Percentiles rank a stretch among this genome's conserved stretches.
phyloP scores from a whole-genome alignment of 345 rosid genomes.

The Xanthoceras sorbifolium region DNA sequence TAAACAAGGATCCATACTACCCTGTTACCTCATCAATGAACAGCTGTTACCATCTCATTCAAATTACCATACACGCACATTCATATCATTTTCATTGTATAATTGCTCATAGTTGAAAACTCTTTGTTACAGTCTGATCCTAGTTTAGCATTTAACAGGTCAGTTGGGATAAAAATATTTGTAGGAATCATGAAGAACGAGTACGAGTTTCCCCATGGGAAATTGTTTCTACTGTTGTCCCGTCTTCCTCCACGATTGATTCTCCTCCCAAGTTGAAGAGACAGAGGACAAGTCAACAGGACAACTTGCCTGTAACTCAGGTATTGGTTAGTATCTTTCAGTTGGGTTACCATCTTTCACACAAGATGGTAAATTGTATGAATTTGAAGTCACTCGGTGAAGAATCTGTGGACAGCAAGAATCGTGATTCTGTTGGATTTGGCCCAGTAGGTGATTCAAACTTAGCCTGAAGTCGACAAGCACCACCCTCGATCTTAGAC shows the following conservation, averaged over 20 bases:
- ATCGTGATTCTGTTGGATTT: not conserved
- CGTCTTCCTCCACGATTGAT: not conserved
- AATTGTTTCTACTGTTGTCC: constrained; percentile 57
- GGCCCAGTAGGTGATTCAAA: too few species aligned
- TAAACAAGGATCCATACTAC: too few species aligned
- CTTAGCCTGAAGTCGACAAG: too few species aligned
- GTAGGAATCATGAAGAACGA: not conserved
- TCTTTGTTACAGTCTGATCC: too few species aligned
- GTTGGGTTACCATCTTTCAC: constrained; percentile 12
- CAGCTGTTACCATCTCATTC: too few species aligned
- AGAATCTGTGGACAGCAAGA: not conserved
- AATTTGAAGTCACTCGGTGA: not conserved
- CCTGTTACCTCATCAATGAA: too few species aligned
- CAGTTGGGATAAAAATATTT: constrained; percentile 73
- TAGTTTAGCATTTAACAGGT: constrained; percentile 48
- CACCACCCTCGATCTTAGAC: not conserved
- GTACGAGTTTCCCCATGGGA: constrained; percentile 77
- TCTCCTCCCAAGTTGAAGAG: not conserved
- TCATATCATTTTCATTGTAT: too few species aligned
- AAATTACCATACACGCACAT: too few species aligned
- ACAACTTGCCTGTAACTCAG: not conserved
- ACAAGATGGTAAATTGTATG: constrained; percentile 7
- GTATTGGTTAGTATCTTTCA: not conserved
- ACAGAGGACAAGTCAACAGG: not conserved
- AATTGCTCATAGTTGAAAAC: too few species aligned